These are phyloP conservation scores for Neolentinus lepideus DNA, from an alignment of 1,284 basidiomycete genomes.

Conservation along the genomic window DNA sequence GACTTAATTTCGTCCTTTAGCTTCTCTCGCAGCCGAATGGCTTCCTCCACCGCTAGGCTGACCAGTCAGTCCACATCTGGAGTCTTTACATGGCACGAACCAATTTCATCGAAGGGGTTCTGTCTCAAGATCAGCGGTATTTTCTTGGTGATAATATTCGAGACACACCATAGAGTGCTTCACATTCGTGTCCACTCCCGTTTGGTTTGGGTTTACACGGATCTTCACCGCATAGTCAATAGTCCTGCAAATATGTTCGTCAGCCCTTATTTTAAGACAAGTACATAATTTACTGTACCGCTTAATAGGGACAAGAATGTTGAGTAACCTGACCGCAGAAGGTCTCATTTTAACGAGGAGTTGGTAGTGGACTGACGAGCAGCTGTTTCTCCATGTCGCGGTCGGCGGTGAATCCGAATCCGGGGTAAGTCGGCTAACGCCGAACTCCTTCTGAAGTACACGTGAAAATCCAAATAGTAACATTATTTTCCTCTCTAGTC, in stretches of 20 bases:
- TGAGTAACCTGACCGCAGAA: constrained; percentile 63
- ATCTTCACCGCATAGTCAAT: constrained; percentile 91
- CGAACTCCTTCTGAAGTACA: not conserved
- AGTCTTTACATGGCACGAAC: constrained; percentile 35
- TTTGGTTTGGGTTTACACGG: constrained; percentile 87
- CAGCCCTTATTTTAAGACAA: constrained; percentile 3
- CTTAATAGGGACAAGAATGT: constrained; percentile 91
- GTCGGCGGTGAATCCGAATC: not conserved
- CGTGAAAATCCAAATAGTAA: not conserved
- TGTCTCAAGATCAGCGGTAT: constrained; percentile 22
- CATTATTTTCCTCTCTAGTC: too few relatives aligned
- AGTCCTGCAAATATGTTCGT: constrained; percentile 35
- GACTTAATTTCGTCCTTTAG: constrained; percentile 71
- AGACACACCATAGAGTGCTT: constrained; percentile 91
- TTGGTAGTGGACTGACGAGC: not conserved
- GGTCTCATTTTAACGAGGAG: constrained; percentile 52
- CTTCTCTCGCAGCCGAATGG: constrained; percentile 86
- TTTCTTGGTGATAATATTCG: not conserved
- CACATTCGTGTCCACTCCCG: constrained; percentile 89
- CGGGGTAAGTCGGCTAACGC: not conserved
- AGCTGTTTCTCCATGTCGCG: not conserved
- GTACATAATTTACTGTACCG: constrained; percentile 47
- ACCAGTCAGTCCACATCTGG: not conserved
- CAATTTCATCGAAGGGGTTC: constrained; percentile 98
- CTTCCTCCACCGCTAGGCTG: constrained; percentile 88